Evolutionary conservation across 2,329 filamentous ascomycete genomes (phyloP), one percentile per base, ranked within the genome.

Genomic region (Annulohypoxylon truncatum): DNA sequence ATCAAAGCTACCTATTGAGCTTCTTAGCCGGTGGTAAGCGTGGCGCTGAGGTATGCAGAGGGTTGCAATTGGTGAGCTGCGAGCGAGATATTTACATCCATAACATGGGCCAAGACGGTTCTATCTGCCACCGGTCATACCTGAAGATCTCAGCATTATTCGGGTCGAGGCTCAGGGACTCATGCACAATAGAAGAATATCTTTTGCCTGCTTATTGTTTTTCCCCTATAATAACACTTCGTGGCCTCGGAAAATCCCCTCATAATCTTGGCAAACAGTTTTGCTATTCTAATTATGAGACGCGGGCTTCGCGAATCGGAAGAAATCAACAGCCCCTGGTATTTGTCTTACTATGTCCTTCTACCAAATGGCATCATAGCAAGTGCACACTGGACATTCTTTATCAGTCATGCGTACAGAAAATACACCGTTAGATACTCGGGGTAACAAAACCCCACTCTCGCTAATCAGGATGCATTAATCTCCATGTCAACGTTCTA

Each of bases 1-100:
- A 9, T 29, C 15, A 10, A 52, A 40, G 13, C 15, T n/a, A 35
- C 22, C 35, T 35, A 35, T 59, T 46, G 24, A 9, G 29, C 3
- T 33, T 61, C 63, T 38, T 56, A 66, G 56, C 66, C 56, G 63
- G 56, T 22, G 56, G 33, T 69, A 69, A 69, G 63, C 63, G 66
- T 58, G 51, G 29, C 20, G 24, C 47, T 47, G 40, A 61, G 53
- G 31, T 57, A 50, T 48, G 51, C 18, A 40, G 61, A 53, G 62
- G 62, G 55, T 68, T 66, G 55, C 63, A 64, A 61, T 47, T 66
- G 55, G 60, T 59, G 66, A 64, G 59, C 60, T 64, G 52, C 46
- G 31, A 42, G 40, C 31, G 31, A 61, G 47, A 64, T 50, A 54
- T 66, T 56, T 55, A 42, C 38, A 12, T 20, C 35, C 15, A 40